Evolutionary conservation across 2,329 filamentous ascomycete genomes (phyloP).

Genomic region (Hortaea sp.): DNA sequence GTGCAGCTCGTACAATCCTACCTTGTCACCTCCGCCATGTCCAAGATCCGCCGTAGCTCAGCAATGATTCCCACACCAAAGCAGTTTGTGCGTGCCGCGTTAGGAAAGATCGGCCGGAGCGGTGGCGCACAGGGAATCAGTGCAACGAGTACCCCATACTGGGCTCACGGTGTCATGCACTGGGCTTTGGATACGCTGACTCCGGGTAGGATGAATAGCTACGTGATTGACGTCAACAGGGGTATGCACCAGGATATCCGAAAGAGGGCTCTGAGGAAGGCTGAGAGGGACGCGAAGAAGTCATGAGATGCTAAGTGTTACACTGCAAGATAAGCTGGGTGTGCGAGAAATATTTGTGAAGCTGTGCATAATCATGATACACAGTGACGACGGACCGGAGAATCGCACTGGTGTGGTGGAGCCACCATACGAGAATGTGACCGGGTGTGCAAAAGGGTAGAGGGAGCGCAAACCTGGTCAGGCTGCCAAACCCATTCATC

Average conservation of each 20-base stretch:
- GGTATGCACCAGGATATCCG: slow-evolving; percentile 76
- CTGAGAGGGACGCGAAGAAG: slow-evolving; percentile 70
- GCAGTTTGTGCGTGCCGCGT: slow-evolving; percentile 66
- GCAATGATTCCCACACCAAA: slow-evolving; percentile 71
- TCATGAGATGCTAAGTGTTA: too few relatives aligned
- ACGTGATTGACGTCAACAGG: slow-evolving; percentile 52
- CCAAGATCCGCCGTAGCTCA: slow-evolving; percentile 76
- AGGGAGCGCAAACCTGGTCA: too few relatives aligned
- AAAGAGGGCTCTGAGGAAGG: slow-evolving; percentile 71
- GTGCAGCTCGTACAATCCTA: slow-evolving; percentile 91
- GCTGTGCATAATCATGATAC: too few relatives aligned
- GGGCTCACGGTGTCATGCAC: slow-evolving; percentile 81
- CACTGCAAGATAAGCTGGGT: too few relatives aligned
- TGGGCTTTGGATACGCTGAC: slow-evolving; percentile 59
- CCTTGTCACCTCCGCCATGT: slow-evolving; percentile 92
- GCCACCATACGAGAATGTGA: too few relatives aligned
- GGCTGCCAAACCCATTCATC: too few relatives aligned
- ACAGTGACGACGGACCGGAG: too few relatives aligned
- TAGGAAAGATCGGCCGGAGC: slow-evolving; percentile 69
- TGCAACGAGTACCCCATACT: slow-evolving; percentile 84
- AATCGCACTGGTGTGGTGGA: too few relatives aligned
- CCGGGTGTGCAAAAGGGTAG: too few relatives aligned
- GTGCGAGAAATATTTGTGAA: too few relatives aligned
- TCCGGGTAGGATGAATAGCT: slow-evolving; percentile 45
- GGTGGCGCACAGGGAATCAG: slow-evolving; percentile 70